These are phyloP conservation scores for Dryas alaskensis DNA, from an alignment of 306 rosid genomes.

Conservation along the genomic window DNA sequence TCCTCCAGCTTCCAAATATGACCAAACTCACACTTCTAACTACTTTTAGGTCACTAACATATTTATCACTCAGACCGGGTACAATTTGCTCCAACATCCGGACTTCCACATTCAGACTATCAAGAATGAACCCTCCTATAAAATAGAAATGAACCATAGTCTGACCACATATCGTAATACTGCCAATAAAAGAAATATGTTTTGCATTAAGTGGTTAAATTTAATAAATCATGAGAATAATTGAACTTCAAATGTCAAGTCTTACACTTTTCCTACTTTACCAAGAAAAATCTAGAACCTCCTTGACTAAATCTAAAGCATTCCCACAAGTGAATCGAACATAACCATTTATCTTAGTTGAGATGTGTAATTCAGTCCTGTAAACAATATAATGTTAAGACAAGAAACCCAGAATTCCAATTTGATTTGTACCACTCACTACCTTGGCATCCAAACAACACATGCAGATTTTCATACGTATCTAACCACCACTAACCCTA, in stretches of 20 bases:
- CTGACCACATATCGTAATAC: not conserved
- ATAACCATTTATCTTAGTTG: too few relatives aligned
- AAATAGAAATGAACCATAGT: not conserved
- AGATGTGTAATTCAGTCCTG: too few relatives aligned
- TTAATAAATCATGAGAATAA: not conserved
- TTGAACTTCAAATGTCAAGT: not conserved
- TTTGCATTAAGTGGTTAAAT: not conserved
- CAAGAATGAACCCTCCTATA: too few relatives aligned
- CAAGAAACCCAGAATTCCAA: too few relatives aligned
- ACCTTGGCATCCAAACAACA: not conserved
- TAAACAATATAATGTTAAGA: too few relatives aligned
- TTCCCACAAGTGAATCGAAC: not conserved
- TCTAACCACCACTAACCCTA: constrained; percentile 7
- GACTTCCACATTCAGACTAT: not conserved
- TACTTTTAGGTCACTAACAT: not conserved
- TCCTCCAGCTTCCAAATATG: not conserved
- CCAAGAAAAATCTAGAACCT: not conserved
- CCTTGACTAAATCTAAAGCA: too few relatives aligned
- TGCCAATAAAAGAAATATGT: not conserved
- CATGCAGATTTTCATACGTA: not conserved
- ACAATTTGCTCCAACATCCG: not conserved
- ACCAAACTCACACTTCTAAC: not conserved
- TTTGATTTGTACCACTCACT: too few relatives aligned
- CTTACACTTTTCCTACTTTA: not conserved
- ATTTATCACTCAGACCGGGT: not conserved